Evolutionary conservation across 2,329 filamentous ascomycete genomes (phyloP).

Genomic region (Nemania serpens): DNA sequence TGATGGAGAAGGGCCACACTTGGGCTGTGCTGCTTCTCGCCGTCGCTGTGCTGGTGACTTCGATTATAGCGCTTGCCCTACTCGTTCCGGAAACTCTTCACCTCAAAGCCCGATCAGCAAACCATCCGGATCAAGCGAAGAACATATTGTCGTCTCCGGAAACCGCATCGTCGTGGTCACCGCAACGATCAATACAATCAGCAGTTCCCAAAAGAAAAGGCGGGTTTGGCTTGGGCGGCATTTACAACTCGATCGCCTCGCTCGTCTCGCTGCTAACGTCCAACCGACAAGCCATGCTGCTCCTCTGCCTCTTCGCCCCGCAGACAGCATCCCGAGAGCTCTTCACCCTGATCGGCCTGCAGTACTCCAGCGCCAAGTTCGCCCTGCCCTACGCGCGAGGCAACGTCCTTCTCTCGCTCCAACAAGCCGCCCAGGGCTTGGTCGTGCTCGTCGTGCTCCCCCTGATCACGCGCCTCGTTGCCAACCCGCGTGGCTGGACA

Average conservation of each 20-base stretch:
- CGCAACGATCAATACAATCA: too few species aligned
- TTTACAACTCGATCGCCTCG: not conserved
- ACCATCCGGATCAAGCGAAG: too few species aligned
- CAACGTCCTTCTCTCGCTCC: not conserved
- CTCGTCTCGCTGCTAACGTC: not conserved
- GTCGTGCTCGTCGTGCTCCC: not conserved
- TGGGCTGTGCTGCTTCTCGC: conserved; percentile 16
- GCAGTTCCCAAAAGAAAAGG: not conserved
- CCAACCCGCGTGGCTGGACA: not conserved
- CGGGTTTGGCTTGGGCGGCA: not conserved
- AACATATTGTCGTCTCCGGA: not conserved
- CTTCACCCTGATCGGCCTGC: not conserved
- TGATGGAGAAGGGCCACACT: conserved; percentile 15
- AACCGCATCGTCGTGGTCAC: too few species aligned
- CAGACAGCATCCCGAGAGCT: not conserved
- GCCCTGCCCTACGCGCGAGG: not conserved
- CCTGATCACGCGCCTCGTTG: not conserved
- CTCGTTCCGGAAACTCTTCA: not conserved
- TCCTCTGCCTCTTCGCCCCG: not conserved
- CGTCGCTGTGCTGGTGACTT: not conserved
- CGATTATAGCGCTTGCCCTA: not conserved
- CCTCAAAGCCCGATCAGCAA: not conserved
- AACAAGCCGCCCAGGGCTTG: not conserved
- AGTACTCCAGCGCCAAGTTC: not conserved
- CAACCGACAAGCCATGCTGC: not conserved